These are phyloP conservation scores for Boeremia lycopersici DNA, from an alignment of 2,329 filamentous ascomycete species.

Conservation along the genomic window DNA sequence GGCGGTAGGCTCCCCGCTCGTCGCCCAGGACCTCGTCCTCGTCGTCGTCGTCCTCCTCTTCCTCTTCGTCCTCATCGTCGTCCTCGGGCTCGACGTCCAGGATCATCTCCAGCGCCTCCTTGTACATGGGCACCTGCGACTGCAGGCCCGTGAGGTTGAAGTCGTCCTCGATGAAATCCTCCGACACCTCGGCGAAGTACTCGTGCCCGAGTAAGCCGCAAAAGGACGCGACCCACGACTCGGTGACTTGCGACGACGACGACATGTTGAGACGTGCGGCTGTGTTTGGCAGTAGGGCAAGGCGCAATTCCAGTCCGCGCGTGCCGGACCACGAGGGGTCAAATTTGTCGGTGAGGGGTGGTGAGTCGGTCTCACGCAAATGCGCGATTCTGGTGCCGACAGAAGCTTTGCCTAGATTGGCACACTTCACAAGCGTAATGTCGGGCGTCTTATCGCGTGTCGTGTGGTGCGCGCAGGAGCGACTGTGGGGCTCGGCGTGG, in stretches of 20 bases:
- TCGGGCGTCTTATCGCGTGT: conserved; percentile 11
- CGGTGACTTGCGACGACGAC: conserved; percentile 64
- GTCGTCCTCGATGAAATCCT: conserved; percentile 99
- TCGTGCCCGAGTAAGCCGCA: conserved; percentile 95
- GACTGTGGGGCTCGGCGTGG: conserved; percentile 16
- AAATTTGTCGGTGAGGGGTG: conserved; percentile 40
- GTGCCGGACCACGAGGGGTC: conserved; percentile 30
- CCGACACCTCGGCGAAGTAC: conserved; percentile 98
- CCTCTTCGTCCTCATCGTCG: conserved; percentile 82
- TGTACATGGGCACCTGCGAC: conserved; percentile 97
- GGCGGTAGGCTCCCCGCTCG: conserved; percentile 62
- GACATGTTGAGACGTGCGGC: conserved; percentile 53
- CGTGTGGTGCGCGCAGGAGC: conserved; percentile 11
- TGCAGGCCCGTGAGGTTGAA: conserved; percentile 97
- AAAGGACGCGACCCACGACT: conserved; percentile 98
- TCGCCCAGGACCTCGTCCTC: conserved; percentile 53
- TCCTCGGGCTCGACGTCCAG: conserved; percentile 97
- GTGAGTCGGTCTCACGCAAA: conserved; percentile 11
- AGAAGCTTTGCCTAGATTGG: background rate
- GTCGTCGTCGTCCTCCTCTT: conserved; percentile 69
- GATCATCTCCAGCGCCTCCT: conserved; percentile 99
- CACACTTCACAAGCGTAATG: background rate
- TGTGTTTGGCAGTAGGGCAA: conserved; percentile 22
- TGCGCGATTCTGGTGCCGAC: conserved; percentile 1
- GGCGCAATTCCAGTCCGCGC: conserved; percentile 27